phyloP scores from a whole-genome alignment of 75 land plant genomes.

The Cupressus sempervirens region DNA sequence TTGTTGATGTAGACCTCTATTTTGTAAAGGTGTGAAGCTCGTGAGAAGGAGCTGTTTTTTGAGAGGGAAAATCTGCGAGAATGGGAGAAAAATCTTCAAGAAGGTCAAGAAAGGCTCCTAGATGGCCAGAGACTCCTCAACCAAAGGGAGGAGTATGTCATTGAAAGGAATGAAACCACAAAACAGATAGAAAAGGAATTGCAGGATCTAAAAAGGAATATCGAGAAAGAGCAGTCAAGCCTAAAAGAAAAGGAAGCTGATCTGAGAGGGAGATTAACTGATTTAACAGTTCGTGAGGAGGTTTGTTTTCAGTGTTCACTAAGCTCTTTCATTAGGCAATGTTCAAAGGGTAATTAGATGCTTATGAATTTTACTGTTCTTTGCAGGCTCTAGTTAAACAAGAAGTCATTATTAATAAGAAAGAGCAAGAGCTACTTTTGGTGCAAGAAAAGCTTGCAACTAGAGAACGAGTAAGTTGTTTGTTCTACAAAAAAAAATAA shows the following conservation, averaged over 20 bases:
- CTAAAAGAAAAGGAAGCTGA: constrained; percentile 51
- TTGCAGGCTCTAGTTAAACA: constrained; percentile 50
- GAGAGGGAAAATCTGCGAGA: constrained; percentile 58
- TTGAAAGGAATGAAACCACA: constrained; percentile 41
- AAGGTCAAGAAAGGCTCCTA: constrained; percentile 63
- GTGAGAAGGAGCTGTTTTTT: constrained; percentile 47
- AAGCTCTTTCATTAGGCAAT: not conserved
- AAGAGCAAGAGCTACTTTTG: constrained; percentile 68
- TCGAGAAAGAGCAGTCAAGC: constrained; percentile 45
- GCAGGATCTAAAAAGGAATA: constrained; percentile 31
- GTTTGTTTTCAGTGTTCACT: constrained; percentile 24
- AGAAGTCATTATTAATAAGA: constrained; percentile 51
- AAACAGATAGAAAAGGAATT: constrained; percentile 47
- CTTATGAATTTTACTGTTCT: not conserved
- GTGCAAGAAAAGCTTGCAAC: constrained; percentile 66
- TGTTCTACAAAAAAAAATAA: too few species aligned
- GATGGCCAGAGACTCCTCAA: constrained; percentile 65
- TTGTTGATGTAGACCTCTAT: constrained; percentile 9
- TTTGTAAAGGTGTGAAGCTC: constrained; percentile 44
- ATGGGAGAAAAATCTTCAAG: constrained; percentile 51
- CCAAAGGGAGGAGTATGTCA: constrained; percentile 62
- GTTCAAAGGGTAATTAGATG: not conserved
- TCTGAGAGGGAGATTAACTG: constrained; percentile 24
- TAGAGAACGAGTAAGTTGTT: constrained; percentile 61
- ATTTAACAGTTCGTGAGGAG: constrained; percentile 72